A percentile compares a stretch with the other conserved stretches of the same genome.
Evolutionary conservation across 2,329 filamentous ascomycete genomes (phyloP).

Genomic region (Didymella lethalis): DNA sequence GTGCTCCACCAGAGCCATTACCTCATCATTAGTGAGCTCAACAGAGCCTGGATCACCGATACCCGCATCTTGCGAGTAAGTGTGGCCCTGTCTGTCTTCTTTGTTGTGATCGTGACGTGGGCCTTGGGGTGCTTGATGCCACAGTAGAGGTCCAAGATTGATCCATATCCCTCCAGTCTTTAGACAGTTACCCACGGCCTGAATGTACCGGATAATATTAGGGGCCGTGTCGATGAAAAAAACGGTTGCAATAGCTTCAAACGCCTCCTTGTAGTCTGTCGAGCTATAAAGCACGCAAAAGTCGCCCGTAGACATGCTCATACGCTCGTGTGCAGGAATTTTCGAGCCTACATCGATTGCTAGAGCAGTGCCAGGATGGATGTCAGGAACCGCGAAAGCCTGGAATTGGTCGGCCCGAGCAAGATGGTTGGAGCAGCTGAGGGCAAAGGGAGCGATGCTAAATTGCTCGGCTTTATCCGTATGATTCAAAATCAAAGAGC

Average conservation of each 20-base stretch:
- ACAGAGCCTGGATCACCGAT: constrained; percentile 91
- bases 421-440: constrained; percentile 86
- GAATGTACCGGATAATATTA: constrained; percentile 88
- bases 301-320: constrained; percentile 94
- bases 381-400: constrained; percentile 78
- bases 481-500: constrained; percentile 75
- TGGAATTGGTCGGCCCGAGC: constrained; percentile 77
- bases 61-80: constrained; percentile 55
- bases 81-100: constrained; percentile 22
- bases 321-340: constrained; percentile 64
- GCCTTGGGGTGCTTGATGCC: constrained; percentile 88
- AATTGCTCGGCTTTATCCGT: constrained; percentile 69
- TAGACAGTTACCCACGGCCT: constrained; percentile 81
- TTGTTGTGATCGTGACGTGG: constrained; percentile 41
- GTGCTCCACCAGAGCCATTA: constrained; percentile 74
- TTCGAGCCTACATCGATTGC: constrained; percentile 29
- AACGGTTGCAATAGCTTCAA: constrained; percentile 85
- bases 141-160: constrained; percentile 89
- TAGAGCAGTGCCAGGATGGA: constrained; percentile 57
- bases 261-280: constrained; percentile 66
- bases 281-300: constrained; percentile 86
- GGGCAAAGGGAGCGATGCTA: constrained; percentile 82
- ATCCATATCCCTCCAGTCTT: constrained; percentile 80
- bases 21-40: constrained; percentile 89
- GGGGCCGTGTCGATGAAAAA: constrained; percentile 98